Conservation (phyloP, 345 rosid genomes). For the Lumnitzera racemosa region DNA sequence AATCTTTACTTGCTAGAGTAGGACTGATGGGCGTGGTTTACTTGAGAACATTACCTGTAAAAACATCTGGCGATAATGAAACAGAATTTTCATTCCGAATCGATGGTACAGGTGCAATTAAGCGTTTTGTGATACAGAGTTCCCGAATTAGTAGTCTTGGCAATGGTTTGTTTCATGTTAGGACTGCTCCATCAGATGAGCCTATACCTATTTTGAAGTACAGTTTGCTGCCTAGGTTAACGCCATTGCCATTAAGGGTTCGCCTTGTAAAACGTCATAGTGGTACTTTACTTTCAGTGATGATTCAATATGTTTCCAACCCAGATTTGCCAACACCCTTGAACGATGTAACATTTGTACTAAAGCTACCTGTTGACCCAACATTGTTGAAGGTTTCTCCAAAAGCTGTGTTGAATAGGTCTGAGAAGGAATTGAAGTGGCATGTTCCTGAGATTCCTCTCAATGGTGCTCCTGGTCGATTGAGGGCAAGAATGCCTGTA, state of each 20-base stretch:
- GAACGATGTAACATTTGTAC: slow-evolving; percentile 59
- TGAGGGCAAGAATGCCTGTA: slow-evolving; percentile 87
- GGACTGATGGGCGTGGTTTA: slow-evolving; percentile 92
- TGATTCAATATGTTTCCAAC: slow-evolving; percentile 89
- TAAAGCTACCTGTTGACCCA: slow-evolving; percentile 95
- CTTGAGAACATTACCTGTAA: slow-evolving; percentile 72
- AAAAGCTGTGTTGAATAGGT: slow-evolving; percentile 77
- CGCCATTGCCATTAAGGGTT: slow-evolving; percentile 86
- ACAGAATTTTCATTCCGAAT: slow-evolving; percentile 88
- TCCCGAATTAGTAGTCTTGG: slow-evolving; percentile 77
- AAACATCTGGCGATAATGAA: slow-evolving; percentile 65
- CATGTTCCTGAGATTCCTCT: slow-evolving; percentile 74
- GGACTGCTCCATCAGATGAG: slow-evolving; percentile 84
- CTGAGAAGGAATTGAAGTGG: slow-evolving; percentile 90
- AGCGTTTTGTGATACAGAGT: slow-evolving; percentile 74
- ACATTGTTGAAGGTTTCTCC: slow-evolving; percentile 90
- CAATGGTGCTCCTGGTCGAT: slow-evolving; percentile 57
- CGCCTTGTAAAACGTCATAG: slow-evolving; percentile 74
- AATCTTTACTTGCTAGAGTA: slow-evolving; percentile 83
- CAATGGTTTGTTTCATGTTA: slow-evolving; percentile 82
- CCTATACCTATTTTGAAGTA: slow-evolving; percentile 86
- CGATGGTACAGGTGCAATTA: slow-evolving; percentile 60
- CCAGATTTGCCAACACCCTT: slow-evolving; percentile 71
- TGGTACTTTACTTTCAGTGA: slow-evolving; percentile 90
- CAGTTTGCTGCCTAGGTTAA: slow-evolving; percentile 73